Base-by-base conservation (phyloP, 768 basidiomycete genomes). In the Phylloporus sp. region DNA sequence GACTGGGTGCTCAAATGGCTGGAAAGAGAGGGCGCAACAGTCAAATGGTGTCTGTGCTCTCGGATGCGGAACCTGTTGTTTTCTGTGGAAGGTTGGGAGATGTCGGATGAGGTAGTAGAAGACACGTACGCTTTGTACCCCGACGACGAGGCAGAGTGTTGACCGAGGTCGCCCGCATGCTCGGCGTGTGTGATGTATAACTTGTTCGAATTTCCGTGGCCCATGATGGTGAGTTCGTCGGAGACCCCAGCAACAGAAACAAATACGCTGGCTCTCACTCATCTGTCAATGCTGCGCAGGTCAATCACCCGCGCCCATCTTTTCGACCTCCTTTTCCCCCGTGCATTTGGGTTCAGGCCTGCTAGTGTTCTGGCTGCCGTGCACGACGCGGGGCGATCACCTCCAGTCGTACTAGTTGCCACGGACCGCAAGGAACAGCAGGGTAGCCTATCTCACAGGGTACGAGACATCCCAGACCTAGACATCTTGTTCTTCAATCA, bases 101-200 rank as follows among this genome's bases (percentile, higher is more conserved):
- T 18, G 32, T 24, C 36, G 51, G 43, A 13, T 48, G 29, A 16
- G 48, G 45, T 9, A 50, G 40, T 49, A 36, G 47, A 45, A 34
- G 16, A 53, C 45, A 72, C 82, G 52, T 62, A 89, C 84, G 77
- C 76, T 67, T 76, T 88, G 70, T 75, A 83, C 13, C 91, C 91
- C 26, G 77, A 78, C 18, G 88, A 89, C 10, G 88, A 89, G 22
- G 89, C 78, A 0, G 91, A 87, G 68, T 94, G 91, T 38, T 86
- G 84, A 29, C 91, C 91, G 63, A 86, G 78, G 36, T 81, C 73
- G 38, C 91, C 91, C 7, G 88, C 76, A 64, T 93, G 91, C 65
- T 94, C 91, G 22, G 88, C 84, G 64, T 93, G 90, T 4, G 91
- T 94, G 65, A 94, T 88, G 66, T 93, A 93, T 26, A 93, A 72